These are phyloP conservation scores for Sinapis alba DNA, from an alignment of 441 rosid genomes.

Conservation along the genomic window DNA sequence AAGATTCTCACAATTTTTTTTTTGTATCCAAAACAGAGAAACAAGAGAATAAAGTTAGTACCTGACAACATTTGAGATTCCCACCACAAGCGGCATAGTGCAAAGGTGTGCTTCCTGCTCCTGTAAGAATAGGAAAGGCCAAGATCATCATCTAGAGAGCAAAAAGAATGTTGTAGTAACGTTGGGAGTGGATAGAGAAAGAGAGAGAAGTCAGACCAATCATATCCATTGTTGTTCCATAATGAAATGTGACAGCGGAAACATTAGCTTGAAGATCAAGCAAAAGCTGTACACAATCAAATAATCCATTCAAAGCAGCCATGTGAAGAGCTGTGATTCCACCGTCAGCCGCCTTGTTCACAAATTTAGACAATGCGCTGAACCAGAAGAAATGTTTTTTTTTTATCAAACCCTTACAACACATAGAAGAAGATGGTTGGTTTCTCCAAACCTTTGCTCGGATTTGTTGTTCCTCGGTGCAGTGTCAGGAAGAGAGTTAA, in stretches of 20 bases:
- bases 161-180: constrained; percentile 11
- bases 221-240: constrained; percentile 97
- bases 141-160: constrained; percentile 10
- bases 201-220: constrained; percentile 57
- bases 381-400: constrained; percentile 24
- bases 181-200: neutral
- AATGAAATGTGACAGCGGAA: constrained; percentile 79
- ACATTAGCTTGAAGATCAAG: constrained; percentile 90
- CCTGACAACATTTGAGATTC: constrained; percentile 94
- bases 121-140: constrained; percentile 46
- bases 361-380: constrained; percentile 87
- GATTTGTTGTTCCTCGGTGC: constrained; percentile 54
- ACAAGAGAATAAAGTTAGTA: neutral
- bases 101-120: constrained; percentile 97
- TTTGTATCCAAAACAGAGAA: neutral
- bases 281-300: constrained; percentile 94
- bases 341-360: constrained; percentile 95
- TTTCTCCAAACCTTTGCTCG: constrained; percentile 62
- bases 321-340: constrained; percentile 97
- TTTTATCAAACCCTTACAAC: neutral
- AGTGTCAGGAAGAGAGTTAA: constrained; percentile 46
- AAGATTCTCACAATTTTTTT: neutral
- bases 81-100: constrained; percentile 99
- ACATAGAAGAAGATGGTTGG: constrained; percentile 12
- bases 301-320: constrained; percentile 94